These are phyloP conservation scores for Drosera spatulata DNA, from an alignment of 179 eudicot species.

Conservation along the genomic window DNA sequence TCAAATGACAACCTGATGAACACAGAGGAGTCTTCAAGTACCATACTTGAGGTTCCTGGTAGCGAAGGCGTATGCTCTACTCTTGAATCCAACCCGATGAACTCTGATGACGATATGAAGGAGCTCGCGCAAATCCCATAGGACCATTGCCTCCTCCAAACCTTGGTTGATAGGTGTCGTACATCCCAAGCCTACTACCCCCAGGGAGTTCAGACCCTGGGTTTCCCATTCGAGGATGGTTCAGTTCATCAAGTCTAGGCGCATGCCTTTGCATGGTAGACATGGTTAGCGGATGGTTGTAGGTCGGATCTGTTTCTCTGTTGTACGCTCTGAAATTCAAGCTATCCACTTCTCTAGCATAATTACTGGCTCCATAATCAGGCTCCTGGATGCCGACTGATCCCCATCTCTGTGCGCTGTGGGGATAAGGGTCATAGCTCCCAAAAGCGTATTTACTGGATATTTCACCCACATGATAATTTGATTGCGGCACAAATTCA, in stretches of 20 bases:
- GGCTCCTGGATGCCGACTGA: constrained; percentile 4
- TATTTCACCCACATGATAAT: constrained; percentile 5
- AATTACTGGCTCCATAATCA: constrained; percentile 12
- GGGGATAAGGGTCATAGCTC: constrained; percentile 11
- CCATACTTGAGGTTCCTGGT: no score
- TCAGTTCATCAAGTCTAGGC: constrained; percentile 40
- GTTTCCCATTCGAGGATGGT: constrained; percentile 13
- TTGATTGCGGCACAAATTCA: not conserved
- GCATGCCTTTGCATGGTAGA: constrained; percentile 55
- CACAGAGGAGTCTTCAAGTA: no score
- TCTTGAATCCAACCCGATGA: constrained; percentile 47
- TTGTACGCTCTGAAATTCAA: constrained; percentile 14
- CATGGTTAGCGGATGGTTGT: constrained; percentile 10
- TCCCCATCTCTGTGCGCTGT: constrained; percentile 11
- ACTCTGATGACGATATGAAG: constrained; percentile 14
- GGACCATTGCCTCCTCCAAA: constrained; percentile 10
- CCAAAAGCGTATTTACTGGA: constrained; percentile 9
- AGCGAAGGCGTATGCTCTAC: constrained; percentile 5
- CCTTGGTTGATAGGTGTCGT: constrained; percentile 10
- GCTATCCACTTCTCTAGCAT: constrained; percentile 5
- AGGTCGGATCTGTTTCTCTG: constrained; percentile 8
- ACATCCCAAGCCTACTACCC: constrained; percentile 6
- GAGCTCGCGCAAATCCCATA: constrained; percentile 32
- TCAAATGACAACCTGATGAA: no score
- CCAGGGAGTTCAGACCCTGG: constrained; percentile 6